Evolutionary conservation across 1,284 basidiomycete species (phyloP), one percentile per base, ranked within the genome.

Genomic region (Microbotryum silenes-acaulis): DNA sequence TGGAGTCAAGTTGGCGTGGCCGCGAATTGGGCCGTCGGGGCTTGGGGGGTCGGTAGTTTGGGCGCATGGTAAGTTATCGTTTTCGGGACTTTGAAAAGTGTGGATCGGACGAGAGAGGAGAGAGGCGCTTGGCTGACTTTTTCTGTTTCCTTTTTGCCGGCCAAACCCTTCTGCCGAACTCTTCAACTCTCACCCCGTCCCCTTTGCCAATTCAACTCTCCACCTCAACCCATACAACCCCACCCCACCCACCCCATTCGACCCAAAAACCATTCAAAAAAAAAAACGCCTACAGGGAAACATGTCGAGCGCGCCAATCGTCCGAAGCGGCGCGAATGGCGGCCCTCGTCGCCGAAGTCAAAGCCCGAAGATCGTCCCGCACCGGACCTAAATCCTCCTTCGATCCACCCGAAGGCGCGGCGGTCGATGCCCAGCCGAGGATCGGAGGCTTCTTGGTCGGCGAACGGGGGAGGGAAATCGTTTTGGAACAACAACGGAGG

Each of bases 11-110:
- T 62, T 1, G 60, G 49, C 14, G 37, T 46, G 0, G 67, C 67
- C n/a, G 65, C 67, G 33, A 68, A 68, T 29, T 68, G 67, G 67
- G 67, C 67, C 4, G 67, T 68, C 6, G 67, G 62, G 2, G 62
- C 64, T 2, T 68, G 67, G 67, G 67, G 65, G 0, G 61, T 68
- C 8, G 65, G 52, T 0, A 61, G 59, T 29, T 25, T 68, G 25
- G 67, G 65, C 0, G 67, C 67, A 1, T 68, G 67, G 67, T 68
- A 44, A 51, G 66, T 63, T 18, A 9, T 12, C 2, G 31, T 21
- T 37, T 21, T 18, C 10, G 18, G 27, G 27, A 27, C 16, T 3
- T 25, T 1, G 6, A 12, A 20, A n/a, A 18, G 20, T 6, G 20
- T 6, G 7, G 16, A 12, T 18, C 8, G n/a, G 45, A 31, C 10